These are phyloP conservation scores for Aspergillus hancockii DNA, from an alignment of 495 filamentous ascomycete genomes.

Conservation along the genomic window DNA sequence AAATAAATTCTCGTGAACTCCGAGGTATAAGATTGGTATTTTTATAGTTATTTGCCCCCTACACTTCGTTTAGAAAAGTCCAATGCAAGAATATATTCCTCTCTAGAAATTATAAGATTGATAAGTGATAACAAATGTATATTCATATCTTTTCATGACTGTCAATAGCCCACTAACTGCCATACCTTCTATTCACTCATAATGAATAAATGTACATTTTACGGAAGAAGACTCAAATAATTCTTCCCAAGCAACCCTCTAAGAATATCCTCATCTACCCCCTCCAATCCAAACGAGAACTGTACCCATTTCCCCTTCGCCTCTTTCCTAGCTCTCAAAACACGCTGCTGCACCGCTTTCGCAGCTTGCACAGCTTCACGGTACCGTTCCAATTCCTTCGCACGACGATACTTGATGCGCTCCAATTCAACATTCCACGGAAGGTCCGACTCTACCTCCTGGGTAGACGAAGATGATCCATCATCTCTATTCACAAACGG, in stretches of 20 bases:
- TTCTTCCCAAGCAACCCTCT: constrained; percentile 22
- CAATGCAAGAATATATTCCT: too few relatives aligned
- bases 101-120: too few relatives aligned
- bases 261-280: constrained; percentile 21
- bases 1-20: too few relatives aligned
- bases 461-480: constrained; percentile 2
- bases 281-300: constrained; percentile 34
- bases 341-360: constrained; percentile 25
- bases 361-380: constrained; percentile 24
- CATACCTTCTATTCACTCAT: neutral
- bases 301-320: constrained; percentile 41
- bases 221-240: constrained; percentile 11
- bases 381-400: constrained; percentile 30
- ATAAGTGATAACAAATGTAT: too few relatives aligned
- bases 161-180: neutral
- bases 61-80: too few relatives aligned
- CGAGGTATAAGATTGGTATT: too few relatives aligned
- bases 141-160: too few relatives aligned
- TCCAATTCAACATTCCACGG: constrained; percentile 39
- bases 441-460: constrained; percentile 7
- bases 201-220: neutral
- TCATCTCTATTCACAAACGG: constrained; percentile 8
- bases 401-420: constrained; percentile 27
- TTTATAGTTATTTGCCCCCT: too few relatives aligned
- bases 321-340: constrained; percentile 31